These are phyloP conservation scores for Populus deltoides DNA, from an alignment of 345 rosid species.

Conservation along the genomic window DNA sequence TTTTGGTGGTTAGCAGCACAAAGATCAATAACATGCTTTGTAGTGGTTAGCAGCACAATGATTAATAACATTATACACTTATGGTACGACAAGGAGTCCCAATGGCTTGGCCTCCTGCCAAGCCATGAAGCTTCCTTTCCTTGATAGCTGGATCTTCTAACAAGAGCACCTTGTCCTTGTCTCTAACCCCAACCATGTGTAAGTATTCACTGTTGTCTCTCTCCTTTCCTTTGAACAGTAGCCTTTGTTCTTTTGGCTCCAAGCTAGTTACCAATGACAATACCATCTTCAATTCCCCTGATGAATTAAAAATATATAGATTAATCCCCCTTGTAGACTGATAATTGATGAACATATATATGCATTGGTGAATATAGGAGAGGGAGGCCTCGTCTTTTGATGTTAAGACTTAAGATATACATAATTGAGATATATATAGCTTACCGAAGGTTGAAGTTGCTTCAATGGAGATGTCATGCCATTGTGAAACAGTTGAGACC, in stretches of 20 bases:
- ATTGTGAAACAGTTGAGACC: constrained; percentile 66
- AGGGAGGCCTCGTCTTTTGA: no score
- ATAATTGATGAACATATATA: no score
- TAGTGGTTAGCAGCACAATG: neutral
- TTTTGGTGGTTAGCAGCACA: constrained; percentile 7
- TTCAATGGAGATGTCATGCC: constrained; percentile 70
- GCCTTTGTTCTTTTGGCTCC: constrained; percentile 78
- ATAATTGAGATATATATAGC: neutral
- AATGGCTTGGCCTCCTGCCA: constrained; percentile 30
- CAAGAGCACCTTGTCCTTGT: constrained; percentile 75
- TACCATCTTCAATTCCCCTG: constrained; percentile 87
- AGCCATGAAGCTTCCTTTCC: constrained; percentile 62
- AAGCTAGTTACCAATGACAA: constrained; percentile 60
- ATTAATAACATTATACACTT: constrained; percentile 39
- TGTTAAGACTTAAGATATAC: no score
- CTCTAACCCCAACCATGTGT: constrained; percentile 94
- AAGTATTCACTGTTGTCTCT: constrained; percentile 69
- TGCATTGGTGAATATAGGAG: no score
- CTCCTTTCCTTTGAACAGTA: constrained; percentile 88
- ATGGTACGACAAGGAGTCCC: constrained; percentile 44
- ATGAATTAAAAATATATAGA: neutral
- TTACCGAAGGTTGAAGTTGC: constrained; percentile 89
- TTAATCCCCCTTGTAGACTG: neutral
- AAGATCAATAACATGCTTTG: neutral
- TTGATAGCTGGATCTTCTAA: constrained; percentile 82